phyloP scores from a whole-genome alignment of 768 basidiomycete species.

The Cubamyces lactineus region DNA sequence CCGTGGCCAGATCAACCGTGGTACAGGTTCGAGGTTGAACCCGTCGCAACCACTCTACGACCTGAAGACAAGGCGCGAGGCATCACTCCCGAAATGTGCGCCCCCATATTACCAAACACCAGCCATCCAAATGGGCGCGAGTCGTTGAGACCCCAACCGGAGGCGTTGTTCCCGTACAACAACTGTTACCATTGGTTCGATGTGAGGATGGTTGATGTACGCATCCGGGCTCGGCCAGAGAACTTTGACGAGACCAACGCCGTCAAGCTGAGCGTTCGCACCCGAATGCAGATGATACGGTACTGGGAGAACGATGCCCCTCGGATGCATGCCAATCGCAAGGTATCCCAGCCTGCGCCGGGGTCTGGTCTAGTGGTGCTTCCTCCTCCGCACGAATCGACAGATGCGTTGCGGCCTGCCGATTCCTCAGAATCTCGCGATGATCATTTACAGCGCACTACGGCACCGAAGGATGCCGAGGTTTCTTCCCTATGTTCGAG shows the following conservation, averaged over 20 bases:
- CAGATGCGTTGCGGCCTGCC: no score
- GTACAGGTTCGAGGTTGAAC: neutral
- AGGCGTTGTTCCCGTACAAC: neutral
- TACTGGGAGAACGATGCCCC: neutral
- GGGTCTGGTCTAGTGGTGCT: no score
- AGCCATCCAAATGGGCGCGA: neutral
- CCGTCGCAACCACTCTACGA: neutral
- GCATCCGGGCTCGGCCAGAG: neutral
- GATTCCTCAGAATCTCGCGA: no score
- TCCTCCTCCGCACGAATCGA: no score
- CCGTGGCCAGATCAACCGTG: neutral
- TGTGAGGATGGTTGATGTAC: neutral
- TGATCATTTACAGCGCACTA: no score
- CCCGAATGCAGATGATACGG: neutral
- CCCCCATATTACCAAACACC: neutral
- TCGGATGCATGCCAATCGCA: no score
- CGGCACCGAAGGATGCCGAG: no score
- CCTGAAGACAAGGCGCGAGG: neutral
- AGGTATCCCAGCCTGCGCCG: no score
- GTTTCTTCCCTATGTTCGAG: no score
- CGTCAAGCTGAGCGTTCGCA: neutral
- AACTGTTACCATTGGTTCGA: conserved; percentile 19
- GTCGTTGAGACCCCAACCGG: neutral
- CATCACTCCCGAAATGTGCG: conserved; percentile 2
- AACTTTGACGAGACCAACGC: conserved; percentile 1